Evolutionary conservation across 2,329 filamentous ascomycete genomes (phyloP), one percentile per base, ranked within the genome.

Genomic region (Fusarium bactridioides): DNA sequence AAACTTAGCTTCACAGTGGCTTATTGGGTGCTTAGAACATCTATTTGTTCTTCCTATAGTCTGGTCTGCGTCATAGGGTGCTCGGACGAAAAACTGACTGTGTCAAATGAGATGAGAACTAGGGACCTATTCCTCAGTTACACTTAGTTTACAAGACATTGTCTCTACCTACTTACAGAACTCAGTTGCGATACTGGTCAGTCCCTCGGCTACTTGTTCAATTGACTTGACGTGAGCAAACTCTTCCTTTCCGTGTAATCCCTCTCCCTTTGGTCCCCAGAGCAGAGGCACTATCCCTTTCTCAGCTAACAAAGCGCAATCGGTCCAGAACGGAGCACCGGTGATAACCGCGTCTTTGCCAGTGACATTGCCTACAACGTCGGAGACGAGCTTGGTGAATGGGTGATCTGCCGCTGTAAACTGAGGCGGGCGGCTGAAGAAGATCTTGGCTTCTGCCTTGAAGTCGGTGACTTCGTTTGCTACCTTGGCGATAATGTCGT

Each of bases 241-340:
- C 76, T 89, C 86, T 61, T 85, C 82, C 55, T 84, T 85, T 3
- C 79, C 80, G 71, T 89, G 86, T 8, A 88, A 68, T 1, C 87
- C 87, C n/a, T 83, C 81, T 1, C 85, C 86, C 13, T 74, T 77
- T 0, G 85, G 85, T 0, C 86, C 85, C 74, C 82, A 87, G 2
- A 88, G 78, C 21, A 88, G 76, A 0, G 82, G 77, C 0, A 85
- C 82, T 33, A 88, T 85, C 0, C 85, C 86, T 19, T 76, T 78
- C 23, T 83, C 79, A 2, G 80, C 78, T 2, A 88, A 69, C 18
- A 88, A 74, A 4, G 86, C 86, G n/a, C 82, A 84, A 72, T 88
- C 86, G 2, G 84, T 86, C 87, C 86, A 88, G 67, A 82, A 87
- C 0, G 81, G 73, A 2, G 74, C 80, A 11, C 79, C 80, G 4